Percentiles rank a stretch among this genome's conserved stretches.
phyloP scores from a whole-genome alignment of 306 rosid genomes.

The Geum urbanum region DNA sequence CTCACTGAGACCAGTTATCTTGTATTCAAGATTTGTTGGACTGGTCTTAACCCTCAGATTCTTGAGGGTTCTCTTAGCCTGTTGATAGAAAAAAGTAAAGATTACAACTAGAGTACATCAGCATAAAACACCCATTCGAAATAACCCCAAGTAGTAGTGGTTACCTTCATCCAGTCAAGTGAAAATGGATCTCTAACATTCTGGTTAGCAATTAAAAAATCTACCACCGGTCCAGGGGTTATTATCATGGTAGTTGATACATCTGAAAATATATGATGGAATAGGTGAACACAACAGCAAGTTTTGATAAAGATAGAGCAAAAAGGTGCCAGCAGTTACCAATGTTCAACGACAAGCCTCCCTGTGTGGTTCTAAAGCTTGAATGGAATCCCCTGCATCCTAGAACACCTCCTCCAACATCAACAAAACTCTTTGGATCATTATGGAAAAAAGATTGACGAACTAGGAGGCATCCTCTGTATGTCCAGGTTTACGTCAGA shows the following conservation, averaged over 20 bases:
- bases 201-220: slow-evolving; percentile 72
- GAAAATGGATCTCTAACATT: slow-evolving; percentile 60
- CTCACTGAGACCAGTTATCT: slow-evolving; percentile 86
- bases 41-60: slow-evolving; percentile 68
- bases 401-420: slow-evolving; percentile 89
- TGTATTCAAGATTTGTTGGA: slow-evolving; percentile 70
- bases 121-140: not conserved
- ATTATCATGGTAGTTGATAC: slow-evolving; percentile 91
- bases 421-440: slow-evolving; percentile 49
- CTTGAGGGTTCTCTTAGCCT: slow-evolving; percentile 80
- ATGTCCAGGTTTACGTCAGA: slow-evolving; percentile 11
- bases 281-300: not conserved
- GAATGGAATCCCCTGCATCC: slow-evolving; percentile 93
- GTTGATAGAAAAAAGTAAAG: slow-evolving; percentile 13
- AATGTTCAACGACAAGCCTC: slow-evolving; percentile 78
- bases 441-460: slow-evolving; percentile 84
- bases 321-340: slow-evolving; percentile 33
- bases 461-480: slow-evolving; percentile 93
- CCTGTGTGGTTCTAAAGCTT: slow-evolving; percentile 82
- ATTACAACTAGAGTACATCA: not conserved
- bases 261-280: slow-evolving; percentile 35
- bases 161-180: slow-evolving; percentile 87
- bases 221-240: slow-evolving; percentile 90
- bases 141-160: not conserved
- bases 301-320: not conserved